Base-by-base conservation (phyloP, 148 eudicot species). In the Nepenthes gracilis region DNA sequence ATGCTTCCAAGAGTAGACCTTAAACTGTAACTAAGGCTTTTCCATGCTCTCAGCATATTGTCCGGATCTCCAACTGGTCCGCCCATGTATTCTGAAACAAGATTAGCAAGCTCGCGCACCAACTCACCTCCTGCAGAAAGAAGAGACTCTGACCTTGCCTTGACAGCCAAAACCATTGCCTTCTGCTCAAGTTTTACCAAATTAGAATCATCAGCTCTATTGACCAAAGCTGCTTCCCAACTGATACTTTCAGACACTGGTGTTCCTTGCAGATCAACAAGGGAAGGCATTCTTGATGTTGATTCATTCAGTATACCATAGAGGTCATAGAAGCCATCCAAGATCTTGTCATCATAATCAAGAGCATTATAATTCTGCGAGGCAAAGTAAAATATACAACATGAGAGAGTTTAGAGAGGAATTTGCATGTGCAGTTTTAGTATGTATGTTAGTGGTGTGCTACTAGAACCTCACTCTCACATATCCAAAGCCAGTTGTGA, bases 271-370 rank as follows among this genome's bases (percentile, higher is more conserved):
- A 92, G 80, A 72, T 92, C 98, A 63, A 84, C 69, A 73, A 92
- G 98, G 67, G 94, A 80, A 58, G 98, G 98, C 96, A 92, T 92
- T 79, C 72, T 82, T 52, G 91, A 83, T 59, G 94, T 78, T 38
- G 77, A 71, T 36, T 71, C 85, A 23, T 58, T 67, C 69, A 77
- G 56, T 58, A 88, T 73, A 35, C 94, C 96, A 71, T 88, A 84
- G 34, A 92, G 74, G 74, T 92, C 96, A 73, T 92, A 92, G 66
- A 92, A 92, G 51, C 98, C 98, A 71, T 92, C 98, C 69, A 88
- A 73, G 62, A 92, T 85, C 87, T 92, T 92, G 78, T 92, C 98
- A 71, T 88, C 83, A 58, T 92, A 92, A 82, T 96, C 76, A 61
- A 92, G 98, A 58, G 90, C 81, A 74, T 80, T 85, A 73, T 85